Percentiles rank a stretch among this genome's conserved stretches.
phyloP scores from a whole-genome alignment of 169 alveolate genomes.

The Plasmodium gonderi region DNA sequence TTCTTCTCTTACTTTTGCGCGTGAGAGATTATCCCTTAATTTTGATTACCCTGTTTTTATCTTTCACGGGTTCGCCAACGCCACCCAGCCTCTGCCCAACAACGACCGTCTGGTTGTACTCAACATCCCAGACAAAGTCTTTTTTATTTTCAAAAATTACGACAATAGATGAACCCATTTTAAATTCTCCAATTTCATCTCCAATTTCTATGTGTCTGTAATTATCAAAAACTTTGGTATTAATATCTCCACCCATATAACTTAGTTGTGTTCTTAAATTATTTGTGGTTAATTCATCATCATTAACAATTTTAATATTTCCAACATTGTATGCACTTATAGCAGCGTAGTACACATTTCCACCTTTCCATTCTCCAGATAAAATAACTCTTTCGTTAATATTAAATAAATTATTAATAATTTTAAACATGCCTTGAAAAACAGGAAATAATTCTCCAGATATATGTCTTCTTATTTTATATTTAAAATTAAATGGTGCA shows the following conservation, averaged over 20 bases:
- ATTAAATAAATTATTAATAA: constrained; percentile 40
- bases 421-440: constrained; percentile 43
- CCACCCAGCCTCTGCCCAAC: constrained; percentile 63
- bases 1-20: neutral
- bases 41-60: constrained; percentile 13
- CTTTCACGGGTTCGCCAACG: neutral
- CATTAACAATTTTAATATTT: constrained; percentile 25
- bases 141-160: constrained; percentile 61
- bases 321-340: constrained; percentile 72
- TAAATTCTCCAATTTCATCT: constrained; percentile 69
- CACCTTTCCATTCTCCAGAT: constrained; percentile 68
- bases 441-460: constrained; percentile 69
- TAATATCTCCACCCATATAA: constrained; percentile 72
- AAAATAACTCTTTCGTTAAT: constrained; percentile 62
- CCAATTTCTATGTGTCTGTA: constrained; percentile 28
- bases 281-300: constrained; percentile 48
- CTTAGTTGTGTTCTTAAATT: constrained; percentile 26
- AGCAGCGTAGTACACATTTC: constrained; percentile 45
- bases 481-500: constrained; percentile 71
- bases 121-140: constrained; percentile 26
- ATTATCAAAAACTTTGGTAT: constrained; percentile 42
- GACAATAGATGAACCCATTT: constrained; percentile 53
- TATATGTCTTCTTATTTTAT: constrained; percentile 61
- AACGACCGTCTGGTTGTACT: neutral
- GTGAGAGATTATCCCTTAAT: neutral